Evolutionary conservation across 805 yeast genomes (phyloP).

Genomic region (Wickerhamomyces bovis): DNA sequence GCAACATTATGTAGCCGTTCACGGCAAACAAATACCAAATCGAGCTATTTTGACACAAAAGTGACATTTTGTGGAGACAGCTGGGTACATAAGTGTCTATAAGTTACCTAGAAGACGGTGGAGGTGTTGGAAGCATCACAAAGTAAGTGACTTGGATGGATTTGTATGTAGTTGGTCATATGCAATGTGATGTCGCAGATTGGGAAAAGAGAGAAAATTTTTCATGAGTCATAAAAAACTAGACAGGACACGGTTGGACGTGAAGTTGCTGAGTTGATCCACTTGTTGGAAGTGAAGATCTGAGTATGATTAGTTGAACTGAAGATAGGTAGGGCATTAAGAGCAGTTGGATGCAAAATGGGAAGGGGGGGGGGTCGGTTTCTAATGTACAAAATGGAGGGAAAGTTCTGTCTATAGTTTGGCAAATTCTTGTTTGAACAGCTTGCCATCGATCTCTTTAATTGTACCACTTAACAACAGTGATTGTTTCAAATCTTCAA

Average conservation of each 20-base stretch:
- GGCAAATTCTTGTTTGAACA: conserved; percentile 14
- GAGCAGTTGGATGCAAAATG: neutral
- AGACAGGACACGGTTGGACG: neutral
- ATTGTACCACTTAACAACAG: conserved; percentile 59
- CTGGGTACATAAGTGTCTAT: neutral
- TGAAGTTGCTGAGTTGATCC: neutral
- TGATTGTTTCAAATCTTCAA: conserved; percentile 73
- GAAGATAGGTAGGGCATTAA: neutral
- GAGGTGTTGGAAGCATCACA: neutral
- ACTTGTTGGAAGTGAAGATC: neutral
- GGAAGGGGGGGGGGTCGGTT: neutral
- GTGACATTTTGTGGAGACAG: neutral
- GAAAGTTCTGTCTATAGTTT: conserved; percentile 11
- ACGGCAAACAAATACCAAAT: neutral
- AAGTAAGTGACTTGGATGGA: neutral
- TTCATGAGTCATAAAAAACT: neutral
- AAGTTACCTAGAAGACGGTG: neutral
- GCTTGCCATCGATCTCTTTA: conserved; percentile 25
- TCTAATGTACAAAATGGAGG: neutral
- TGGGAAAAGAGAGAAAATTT: neutral
- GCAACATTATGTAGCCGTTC: neutral
- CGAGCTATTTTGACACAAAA: neutral
- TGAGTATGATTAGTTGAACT: neutral
- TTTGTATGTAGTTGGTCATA: neutral
- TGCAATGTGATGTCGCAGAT: neutral